Evolutionary conservation across 768 basidiomycete species (phyloP).

Genomic region (Porphyrellus cyaneotinctus): DNA sequence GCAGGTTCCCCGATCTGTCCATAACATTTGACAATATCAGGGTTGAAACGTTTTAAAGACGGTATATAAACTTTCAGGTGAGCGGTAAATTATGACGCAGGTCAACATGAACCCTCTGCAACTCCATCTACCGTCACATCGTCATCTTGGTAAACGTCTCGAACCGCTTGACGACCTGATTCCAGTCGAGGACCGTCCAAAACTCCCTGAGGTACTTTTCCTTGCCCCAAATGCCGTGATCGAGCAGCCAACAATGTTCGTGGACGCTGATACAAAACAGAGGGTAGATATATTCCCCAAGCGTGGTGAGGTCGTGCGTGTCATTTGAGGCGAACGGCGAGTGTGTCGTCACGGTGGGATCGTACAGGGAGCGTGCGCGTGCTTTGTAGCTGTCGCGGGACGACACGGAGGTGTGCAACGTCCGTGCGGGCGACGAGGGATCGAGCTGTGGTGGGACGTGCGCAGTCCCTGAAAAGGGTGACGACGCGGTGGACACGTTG

Average conservation of each 20-base stretch:
- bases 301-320: constrained; percentile 22
- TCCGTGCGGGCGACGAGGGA: constrained; percentile 29
- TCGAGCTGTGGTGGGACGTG: constrained; percentile 27
- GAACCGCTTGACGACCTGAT: constrained; percentile 42
- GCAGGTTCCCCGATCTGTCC: not conserved
- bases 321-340: constrained; percentile 11
- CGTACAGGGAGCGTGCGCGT: constrained; percentile 27
- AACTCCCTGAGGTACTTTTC: constrained; percentile 81
- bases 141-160: constrained; percentile 17
- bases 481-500: constrained; percentile 29
- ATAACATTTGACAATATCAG: not conserved
- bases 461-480: constrained; percentile 43
- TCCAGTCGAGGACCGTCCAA: constrained; percentile 83
- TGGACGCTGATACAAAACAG: constrained; percentile 75
- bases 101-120: not conserved
- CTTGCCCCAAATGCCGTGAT: constrained; percentile 89
- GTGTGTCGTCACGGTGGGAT: constrained; percentile 13
- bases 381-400: constrained; percentile 3
- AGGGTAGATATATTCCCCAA: constrained; percentile 64
- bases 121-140: constrained; percentile 10
- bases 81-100: constrained; percentile 23
- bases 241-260: constrained; percentile 87
- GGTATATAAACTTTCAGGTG: constrained; percentile 18
- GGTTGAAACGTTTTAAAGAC: constrained; percentile 3
- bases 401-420: constrained; percentile 25